phyloP scores from a whole-genome alignment of 1,284 basidiomycete genomes.

The Ustilago nuda region DNA sequence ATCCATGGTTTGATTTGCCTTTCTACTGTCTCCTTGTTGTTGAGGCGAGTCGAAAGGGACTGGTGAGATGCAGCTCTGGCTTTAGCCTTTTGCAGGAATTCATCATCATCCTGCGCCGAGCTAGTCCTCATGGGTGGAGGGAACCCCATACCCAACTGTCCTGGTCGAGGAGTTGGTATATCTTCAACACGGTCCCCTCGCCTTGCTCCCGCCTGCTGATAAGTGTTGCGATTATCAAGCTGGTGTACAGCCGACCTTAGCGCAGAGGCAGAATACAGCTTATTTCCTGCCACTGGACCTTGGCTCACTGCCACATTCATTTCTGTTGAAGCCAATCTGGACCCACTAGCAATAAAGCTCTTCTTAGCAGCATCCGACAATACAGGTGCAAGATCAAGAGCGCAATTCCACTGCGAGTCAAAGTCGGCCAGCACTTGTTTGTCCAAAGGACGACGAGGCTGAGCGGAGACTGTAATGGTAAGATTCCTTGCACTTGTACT shows the following conservation, averaged over 20 bases:
- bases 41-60: neutral
- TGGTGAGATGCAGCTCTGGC: slow-evolving; percentile 15
- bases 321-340: neutral
- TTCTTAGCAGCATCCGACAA: slow-evolving; percentile 27
- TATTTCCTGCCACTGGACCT: slow-evolving; percentile 26
- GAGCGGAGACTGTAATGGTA: slow-evolving; percentile 35
- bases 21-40: neutral
- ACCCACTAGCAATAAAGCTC: slow-evolving; percentile 5
- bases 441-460: slow-evolving; percentile 14
- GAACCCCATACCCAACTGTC: slow-evolving; percentile 33
- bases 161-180: slow-evolving; percentile 25
- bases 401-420: slow-evolving; percentile 51
- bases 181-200: slow-evolving; percentile 3
- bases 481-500: slow-evolving; percentile 28
- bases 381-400: slow-evolving; percentile 34
- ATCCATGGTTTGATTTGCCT: slow-evolving; percentile 19
- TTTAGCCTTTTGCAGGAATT: slow-evolving; percentile 26
- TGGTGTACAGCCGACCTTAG: slow-evolving; percentile 11
- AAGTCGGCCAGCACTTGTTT: slow-evolving; percentile 27
- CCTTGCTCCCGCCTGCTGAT: neutral
- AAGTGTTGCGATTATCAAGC: neutral
- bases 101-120: neutral
- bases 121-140: slow-evolving; percentile 19
- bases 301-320: neutral
- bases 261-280: slow-evolving; percentile 35